Evolutionary conservation across 148 eudicot species (phyloP).

Genomic region (Nyssa sinensis): DNA sequence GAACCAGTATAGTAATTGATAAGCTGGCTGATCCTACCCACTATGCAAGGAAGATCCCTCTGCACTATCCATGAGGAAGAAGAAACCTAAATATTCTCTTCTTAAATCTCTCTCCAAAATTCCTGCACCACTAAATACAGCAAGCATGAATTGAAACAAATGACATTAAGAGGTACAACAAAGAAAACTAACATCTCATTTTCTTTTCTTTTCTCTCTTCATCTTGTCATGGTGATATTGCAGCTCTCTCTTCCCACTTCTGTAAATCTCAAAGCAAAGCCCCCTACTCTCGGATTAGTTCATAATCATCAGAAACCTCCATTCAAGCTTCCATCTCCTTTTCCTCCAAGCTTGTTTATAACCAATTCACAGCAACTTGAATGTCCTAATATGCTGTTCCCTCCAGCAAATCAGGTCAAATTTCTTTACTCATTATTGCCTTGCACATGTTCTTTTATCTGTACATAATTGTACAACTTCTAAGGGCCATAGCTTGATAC

Average conservation of each 20-base stretch:
- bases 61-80: constrained; percentile 24
- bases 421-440: background rate
- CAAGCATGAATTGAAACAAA: background rate
- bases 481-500: background rate
- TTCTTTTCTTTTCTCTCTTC: background rate
- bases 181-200: background rate
- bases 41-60: constrained; percentile 20
- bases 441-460: background rate
- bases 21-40: constrained; percentile 1
- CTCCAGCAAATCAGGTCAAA: constrained; percentile 61
- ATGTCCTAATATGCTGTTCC: constrained; percentile 21
- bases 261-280: constrained; percentile 21
- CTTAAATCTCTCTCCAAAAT: constrained; percentile 9
- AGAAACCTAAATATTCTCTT: constrained; percentile 49
- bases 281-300: constrained; percentile 4
- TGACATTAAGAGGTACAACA: constrained; percentile 9
- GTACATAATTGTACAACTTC: background rate
- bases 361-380: constrained; percentile 31
- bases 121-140: constrained; percentile 5
- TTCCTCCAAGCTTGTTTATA: constrained; percentile 24
- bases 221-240: constrained; percentile 38
- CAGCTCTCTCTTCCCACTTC: constrained; percentile 24
- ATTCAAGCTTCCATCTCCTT: constrained; percentile 11
- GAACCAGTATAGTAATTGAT: background rate
- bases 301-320: constrained; percentile 11